These are phyloP conservation scores for Monosporozyma aerobia DNA, from an alignment of 805 yeast genomes.

Conservation along the genomic window DNA sequence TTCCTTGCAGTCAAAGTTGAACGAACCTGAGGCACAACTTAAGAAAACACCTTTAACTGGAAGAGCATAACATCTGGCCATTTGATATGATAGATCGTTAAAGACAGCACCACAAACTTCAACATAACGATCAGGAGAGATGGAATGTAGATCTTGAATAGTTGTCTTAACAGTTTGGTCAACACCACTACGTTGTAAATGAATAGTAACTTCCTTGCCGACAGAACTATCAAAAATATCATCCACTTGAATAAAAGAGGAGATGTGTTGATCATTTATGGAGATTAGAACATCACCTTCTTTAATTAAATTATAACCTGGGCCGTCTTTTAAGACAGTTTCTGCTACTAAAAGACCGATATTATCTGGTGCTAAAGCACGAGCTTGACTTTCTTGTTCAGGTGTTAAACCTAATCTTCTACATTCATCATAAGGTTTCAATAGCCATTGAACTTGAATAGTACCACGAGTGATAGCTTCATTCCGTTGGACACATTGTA, in stretches of 20 bases:
- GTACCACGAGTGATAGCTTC: slow-evolving; percentile 76
- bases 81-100: slow-evolving; percentile 77
- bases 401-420: slow-evolving; percentile 72
- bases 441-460: slow-evolving; percentile 80
- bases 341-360: slow-evolving; percentile 82
- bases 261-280: slow-evolving; percentile 53
- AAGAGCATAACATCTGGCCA: slow-evolving; percentile 75
- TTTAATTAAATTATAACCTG: slow-evolving; percentile 59
- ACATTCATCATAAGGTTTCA: slow-evolving; percentile 86
- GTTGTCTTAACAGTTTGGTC: slow-evolving; percentile 40
- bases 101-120: slow-evolving; percentile 82
- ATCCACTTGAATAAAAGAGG: slow-evolving; percentile 73
- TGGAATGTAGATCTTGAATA: slow-evolving; percentile 69
- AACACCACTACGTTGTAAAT: slow-evolving; percentile 68
- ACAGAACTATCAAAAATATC: slow-evolving; percentile 68
- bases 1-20: slow-evolving; percentile 49
- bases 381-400: slow-evolving; percentile 62
- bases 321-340: slow-evolving; percentile 74
- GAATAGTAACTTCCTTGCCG: slow-evolving; percentile 46
- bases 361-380: slow-evolving; percentile 58
- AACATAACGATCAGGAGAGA: slow-evolving; percentile 74
- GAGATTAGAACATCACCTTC: slow-evolving; percentile 84
- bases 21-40: slow-evolving; percentile 70
- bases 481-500: slow-evolving; percentile 55
- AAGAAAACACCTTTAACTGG: slow-evolving; percentile 81